phyloP scores from a whole-genome alignment of 192 early-diverging fungal species.

The Linnemannia hyalina region DNA sequence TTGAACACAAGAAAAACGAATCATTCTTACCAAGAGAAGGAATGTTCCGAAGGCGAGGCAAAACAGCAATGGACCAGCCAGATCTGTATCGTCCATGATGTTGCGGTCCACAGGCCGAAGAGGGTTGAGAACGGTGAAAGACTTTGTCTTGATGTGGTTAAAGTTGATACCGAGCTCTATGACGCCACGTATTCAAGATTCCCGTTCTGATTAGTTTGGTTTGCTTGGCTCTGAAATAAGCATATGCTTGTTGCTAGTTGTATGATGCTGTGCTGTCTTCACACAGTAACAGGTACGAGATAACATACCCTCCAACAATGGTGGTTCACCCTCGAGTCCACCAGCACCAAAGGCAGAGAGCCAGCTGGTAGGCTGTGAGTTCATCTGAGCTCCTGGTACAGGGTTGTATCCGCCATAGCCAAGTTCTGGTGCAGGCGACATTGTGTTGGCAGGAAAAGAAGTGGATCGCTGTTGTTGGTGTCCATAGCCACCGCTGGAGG shows the following conservation, averaged over 20 bases:
- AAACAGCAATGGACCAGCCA: conserved; percentile 95
- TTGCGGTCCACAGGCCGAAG: conserved; percentile 78
- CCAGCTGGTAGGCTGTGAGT: conserved; percentile 42
- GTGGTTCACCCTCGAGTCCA: conserved; percentile 92
- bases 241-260: neutral
- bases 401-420: conserved; percentile 48
- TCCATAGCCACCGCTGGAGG: conserved; percentile 37
- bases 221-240: neutral
- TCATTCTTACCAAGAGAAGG: conserved; percentile 76
- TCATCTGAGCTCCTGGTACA: conserved; percentile 43
- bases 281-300: neutral
- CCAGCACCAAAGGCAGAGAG: conserved; percentile 90
- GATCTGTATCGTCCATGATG: conserved; percentile 97
- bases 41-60: conserved; percentile 92
- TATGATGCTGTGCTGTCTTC: neutral
- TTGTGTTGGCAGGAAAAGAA: conserved; percentile 29
- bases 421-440: conserved; percentile 46
- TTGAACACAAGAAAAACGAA: neutral
- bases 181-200: neutral
- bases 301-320: conserved; percentile 84
- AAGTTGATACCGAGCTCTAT: conserved; percentile 96
- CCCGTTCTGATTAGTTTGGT: neutral
- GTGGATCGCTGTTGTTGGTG: conserved; percentile 46
- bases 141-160: conserved; percentile 90
- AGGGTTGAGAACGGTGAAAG: conserved; percentile 89